Evolutionary conservation across 495 filamentous ascomycete species (phyloP).

Genomic region (Xylaria scruposa): DNA sequence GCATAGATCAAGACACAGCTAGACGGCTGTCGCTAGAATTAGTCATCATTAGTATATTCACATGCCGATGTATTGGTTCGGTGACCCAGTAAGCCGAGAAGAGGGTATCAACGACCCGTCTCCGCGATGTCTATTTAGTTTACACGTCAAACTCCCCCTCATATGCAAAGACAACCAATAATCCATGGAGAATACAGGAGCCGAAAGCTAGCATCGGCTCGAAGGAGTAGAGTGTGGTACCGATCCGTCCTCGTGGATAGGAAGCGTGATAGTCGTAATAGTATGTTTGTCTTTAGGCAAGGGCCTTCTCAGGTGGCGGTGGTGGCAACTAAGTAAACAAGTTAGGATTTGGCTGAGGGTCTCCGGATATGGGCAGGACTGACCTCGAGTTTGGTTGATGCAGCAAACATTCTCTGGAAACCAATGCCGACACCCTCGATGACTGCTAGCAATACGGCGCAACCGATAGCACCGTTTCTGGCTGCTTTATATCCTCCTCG

Average conservation of each 20-base stretch:
- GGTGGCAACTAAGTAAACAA: conserved; percentile 42
- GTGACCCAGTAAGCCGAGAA: conserved; percentile 11
- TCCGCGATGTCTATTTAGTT: conserved; percentile 32
- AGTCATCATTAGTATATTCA: conserved; percentile 28
- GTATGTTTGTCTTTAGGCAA: conserved; percentile 40
- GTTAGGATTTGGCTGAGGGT: conserved; percentile 2
- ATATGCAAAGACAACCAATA: conserved; percentile 36
- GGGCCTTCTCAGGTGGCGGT: conserved; percentile 48
- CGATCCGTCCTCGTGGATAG: not conserved
- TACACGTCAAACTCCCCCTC: conserved; percentile 36
- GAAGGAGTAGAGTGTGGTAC: conserved; percentile 50
- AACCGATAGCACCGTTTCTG: conserved; percentile 93
- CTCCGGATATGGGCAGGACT: conserved; percentile 26
- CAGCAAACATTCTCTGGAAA: conserved; percentile 95
- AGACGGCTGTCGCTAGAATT: conserved; percentile 14
- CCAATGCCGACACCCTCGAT: conserved; percentile 98
- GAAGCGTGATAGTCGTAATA: not conserved
- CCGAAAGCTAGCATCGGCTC: conserved; percentile 33
- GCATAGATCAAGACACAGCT: conserved; percentile 21
- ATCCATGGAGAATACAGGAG: conserved; percentile 44
- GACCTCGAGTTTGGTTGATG: conserved; percentile 85
- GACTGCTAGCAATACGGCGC: conserved; percentile 89
- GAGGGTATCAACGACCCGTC: conserved; percentile 26
- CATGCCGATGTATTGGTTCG: conserved; percentile 25
- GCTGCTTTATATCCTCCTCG: conserved; percentile 88